Evolutionary conservation across 148 eudicot genomes (phyloP), one percentile per base, ranked within the genome.

Genomic region (Rhododendron williamsianum): DNA sequence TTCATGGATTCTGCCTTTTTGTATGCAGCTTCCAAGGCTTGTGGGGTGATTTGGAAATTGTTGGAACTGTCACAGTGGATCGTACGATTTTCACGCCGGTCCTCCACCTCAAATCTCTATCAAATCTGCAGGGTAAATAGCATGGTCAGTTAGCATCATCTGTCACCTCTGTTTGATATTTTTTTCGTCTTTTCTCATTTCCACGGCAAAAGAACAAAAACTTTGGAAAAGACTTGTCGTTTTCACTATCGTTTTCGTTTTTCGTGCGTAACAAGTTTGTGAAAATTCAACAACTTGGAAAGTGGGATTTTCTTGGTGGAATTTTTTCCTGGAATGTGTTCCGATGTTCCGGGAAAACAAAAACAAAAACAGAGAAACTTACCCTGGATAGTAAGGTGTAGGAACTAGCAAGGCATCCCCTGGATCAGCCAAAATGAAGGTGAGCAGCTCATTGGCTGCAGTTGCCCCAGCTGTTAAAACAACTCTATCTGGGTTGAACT

Each of bases 361-460:
- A 65, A 25, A 69, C 73, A 27, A 65, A 65, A 25, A 69, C 73
- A 27, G 13, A 69, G 38, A 71, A 30, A 30, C 90, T 85, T 90
- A 94, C 99, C 98, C 99, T 52, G 98, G 99, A 85, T 97, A 97
- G 87, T 97, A 97, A 43, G 99, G 99, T 82, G 98, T 97, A 16
- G 98, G 99, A 60, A 97, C 90, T 33, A 97, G 89, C 89, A 97
- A 90, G 78, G 95, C 98, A 85, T 97, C 98, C 0, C 98, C 98
- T 3, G 98, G 98, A 83, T 97, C 85, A 0, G 98, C 98, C 27
- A 97, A 83, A 76, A 95, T 93, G 93, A 97, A 97, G 63, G 98
- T 95, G 78, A 97, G 78, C 6, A 97, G 91, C 85, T 97, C 99
- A 86, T 94, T 95, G 9, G 98, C 99, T 0, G 98, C 98, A 18